These are phyloP conservation scores for Exsudoporus frostii DNA, from an alignment of 768 basidiomycete genomes.

Conservation along the genomic window DNA sequence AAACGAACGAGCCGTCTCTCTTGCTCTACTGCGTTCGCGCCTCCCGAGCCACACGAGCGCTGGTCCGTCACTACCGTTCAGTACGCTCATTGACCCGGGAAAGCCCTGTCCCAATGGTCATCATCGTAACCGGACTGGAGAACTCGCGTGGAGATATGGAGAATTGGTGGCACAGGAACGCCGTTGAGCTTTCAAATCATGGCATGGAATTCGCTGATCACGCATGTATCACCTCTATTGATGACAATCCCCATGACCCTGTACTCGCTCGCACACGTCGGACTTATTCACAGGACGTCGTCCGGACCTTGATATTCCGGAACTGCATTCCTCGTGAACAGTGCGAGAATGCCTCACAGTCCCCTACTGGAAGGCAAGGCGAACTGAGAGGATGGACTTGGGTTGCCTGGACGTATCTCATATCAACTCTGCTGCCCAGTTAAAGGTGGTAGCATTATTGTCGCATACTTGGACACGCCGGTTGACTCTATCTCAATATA, in stretches of 20 bases:
- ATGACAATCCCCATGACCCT: slow-evolving; percentile 20
- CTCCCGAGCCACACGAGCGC: slow-evolving; percentile 37
- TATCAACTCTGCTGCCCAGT: slow-evolving; percentile 6
- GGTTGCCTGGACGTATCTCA: slow-evolving; percentile 14
- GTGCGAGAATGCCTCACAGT: not conserved
- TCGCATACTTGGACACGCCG: not conserved
- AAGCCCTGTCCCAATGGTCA: slow-evolving; percentile 32
- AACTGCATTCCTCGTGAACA: slow-evolving; percentile 13
- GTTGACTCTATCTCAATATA: not conserved
- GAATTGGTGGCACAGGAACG: slow-evolving; percentile 33
- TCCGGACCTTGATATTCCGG: slow-evolving; percentile 24
- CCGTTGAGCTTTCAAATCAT: slow-evolving; percentile 11
- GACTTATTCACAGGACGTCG: slow-evolving; percentile 18
- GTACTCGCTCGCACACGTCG: slow-evolving; percentile 16
- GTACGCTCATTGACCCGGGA: slow-evolving; percentile 32
- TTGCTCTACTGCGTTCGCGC: slow-evolving; percentile 41
- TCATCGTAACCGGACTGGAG: slow-evolving; percentile 42
- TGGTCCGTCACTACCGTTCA: slow-evolving; percentile 37
- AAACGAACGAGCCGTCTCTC: slow-evolving; percentile 34
- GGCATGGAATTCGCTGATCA: slow-evolving; percentile 30
- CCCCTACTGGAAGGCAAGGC: not conserved
- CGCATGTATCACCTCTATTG: slow-evolving; percentile 33
- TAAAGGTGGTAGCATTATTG: not conserved
- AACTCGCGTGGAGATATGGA: slow-evolving; percentile 33
- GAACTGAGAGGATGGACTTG: slow-evolving; percentile 9